Conservation (phyloP, 2,329 filamentous ascomycete species). For the Xylariaceae sp. region DNA sequence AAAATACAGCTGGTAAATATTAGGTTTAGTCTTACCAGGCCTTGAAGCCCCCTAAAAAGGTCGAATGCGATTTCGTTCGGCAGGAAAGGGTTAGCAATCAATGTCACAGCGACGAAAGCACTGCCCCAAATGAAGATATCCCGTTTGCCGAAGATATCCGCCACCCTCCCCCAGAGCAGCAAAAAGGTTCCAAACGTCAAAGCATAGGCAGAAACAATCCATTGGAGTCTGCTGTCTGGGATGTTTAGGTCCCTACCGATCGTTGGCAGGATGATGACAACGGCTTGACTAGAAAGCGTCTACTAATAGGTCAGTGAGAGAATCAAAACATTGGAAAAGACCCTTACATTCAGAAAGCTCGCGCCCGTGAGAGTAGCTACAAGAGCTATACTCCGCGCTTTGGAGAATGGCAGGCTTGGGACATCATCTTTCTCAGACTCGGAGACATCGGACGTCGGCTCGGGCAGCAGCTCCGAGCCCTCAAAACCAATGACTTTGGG, state of each 20-base stretch:
- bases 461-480: not conserved
- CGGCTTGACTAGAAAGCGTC: conserved; percentile 64
- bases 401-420: conserved; percentile 50
- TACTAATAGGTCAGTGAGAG: conserved; percentile 35
- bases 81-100: conserved; percentile 67
- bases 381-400: conserved; percentile 59
- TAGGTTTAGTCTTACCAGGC: conserved; percentile 50
- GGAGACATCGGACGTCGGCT: conserved; percentile 23
- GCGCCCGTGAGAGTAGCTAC: conserved; percentile 62
- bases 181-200: conserved; percentile 73
- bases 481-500: not conserved
- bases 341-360: conserved; percentile 60
- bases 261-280: conserved; percentile 68
- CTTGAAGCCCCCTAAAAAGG: conserved; percentile 70
- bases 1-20: not conserved
- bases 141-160: conserved; percentile 70
- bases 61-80: conserved; percentile 73
- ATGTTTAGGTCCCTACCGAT: conserved; percentile 64
- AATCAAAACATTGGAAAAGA: not conserved
- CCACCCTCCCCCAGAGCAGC: conserved; percentile 71
- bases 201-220: conserved; percentile 71
- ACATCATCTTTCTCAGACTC: conserved; percentile 28
- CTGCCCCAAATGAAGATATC: conserved; percentile 70
- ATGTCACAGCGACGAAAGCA: conserved; percentile 65
- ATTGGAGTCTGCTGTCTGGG: conserved; percentile 66